These are phyloP conservation scores for Rhizophora apiculata DNA, from an alignment of 345 rosid species.

Conservation along the genomic window DNA sequence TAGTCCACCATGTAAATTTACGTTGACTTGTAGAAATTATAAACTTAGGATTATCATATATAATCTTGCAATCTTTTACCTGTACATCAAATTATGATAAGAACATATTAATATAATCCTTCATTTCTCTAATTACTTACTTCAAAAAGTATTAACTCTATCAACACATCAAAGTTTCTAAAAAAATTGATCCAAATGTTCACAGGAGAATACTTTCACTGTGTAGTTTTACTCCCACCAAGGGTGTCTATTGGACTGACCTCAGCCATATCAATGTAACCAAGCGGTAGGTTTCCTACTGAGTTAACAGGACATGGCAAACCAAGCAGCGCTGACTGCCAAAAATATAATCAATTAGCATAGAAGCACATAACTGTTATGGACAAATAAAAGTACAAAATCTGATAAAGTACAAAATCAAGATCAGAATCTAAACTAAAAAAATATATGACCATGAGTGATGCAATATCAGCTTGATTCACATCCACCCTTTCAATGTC, in stretches of 20 bases:
- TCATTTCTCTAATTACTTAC: background rate
- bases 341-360: slow-evolving; percentile 24
- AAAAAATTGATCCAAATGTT: background rate
- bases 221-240: too few species aligned
- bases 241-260: slow-evolving; percentile 37
- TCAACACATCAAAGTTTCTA: background rate
- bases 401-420: slow-evolving; percentile 9
- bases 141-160: too few species aligned
- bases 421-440: slow-evolving; percentile 3
- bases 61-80: slow-evolving; percentile 7
- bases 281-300: slow-evolving; percentile 90
- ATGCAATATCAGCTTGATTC: slow-evolving; percentile 97
- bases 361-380: slow-evolving; percentile 14
- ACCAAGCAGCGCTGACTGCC: slow-evolving; percentile 88
- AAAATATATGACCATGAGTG: slow-evolving; percentile 64
- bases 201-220: background rate
- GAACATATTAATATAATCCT: background rate
- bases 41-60: slow-evolving; percentile 1
- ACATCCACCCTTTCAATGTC: slow-evolving; percentile 89
- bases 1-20: slow-evolving; percentile 1
- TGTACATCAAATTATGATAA: background rate
- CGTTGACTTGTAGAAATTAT: background rate
- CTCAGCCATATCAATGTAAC: slow-evolving; percentile 66
- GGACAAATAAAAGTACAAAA: slow-evolving; percentile 10
- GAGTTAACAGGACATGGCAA: slow-evolving; percentile 89